Evolutionary conservation across 768 basidiomycete species (phyloP), one percentile per base, ranked within the genome.

Genomic region (Rhizopogon salebrosus): DNA sequence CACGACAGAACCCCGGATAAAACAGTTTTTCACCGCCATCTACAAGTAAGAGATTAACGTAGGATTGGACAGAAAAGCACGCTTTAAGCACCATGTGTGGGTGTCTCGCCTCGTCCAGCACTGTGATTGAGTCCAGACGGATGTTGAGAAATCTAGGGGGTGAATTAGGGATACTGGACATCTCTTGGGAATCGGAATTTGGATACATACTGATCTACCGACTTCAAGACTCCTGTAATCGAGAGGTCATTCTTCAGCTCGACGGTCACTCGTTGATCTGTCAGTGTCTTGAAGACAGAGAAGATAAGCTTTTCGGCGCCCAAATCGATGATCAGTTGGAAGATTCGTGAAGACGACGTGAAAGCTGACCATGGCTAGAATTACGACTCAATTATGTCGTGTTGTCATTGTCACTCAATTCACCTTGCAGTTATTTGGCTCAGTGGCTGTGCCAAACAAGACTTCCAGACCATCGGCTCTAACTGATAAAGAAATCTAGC

Each of bases 21-120:
- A 99, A 69, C 94, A 97, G 70, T 98, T 98, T 75, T 95, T 95
- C 39, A 99, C 94, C 0, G 95, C 94, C 85, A 98, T 94, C 95
- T 98, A 60, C 34, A 34, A 41, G 16, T 52, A 41, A 11, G n/a
- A 31, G 27, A 52, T 34, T 37, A 26, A 29, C 20, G 18, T 24
- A 34, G 37, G n/a, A 20, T 14, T 22, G 14, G 38, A 46, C 23
- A 10, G 48, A 38, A 20, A 10, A 39, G 24, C 41, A 16, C 24
- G 43, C 35, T 40, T 41, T 18, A 14, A 23, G 37, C 54, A 91
- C 95, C 95, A 99, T 98, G 70, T 99, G 97, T 23, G 97, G 97
- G 72, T 98, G 93, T 61, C 92, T 77, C 45, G 87, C 85, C 62
- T 94, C 91, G 66, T 99, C 94, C 36, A 90, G 78, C 2, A 98